Evolutionary conservation across 306 rosid genomes (phyloP).

Genomic region (Corylus avellana): DNA sequence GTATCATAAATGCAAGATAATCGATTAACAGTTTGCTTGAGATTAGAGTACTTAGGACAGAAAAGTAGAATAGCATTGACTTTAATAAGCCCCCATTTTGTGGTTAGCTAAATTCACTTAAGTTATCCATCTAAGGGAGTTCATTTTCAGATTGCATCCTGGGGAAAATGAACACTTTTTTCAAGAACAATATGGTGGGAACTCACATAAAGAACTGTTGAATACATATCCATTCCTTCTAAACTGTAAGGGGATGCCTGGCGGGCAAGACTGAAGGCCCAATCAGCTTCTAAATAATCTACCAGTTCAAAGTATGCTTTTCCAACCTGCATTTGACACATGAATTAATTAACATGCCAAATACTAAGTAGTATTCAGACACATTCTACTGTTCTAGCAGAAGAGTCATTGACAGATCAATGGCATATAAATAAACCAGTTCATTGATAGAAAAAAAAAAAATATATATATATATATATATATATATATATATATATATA

Average conservation of each 20-base stretch:
- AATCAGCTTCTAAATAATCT: slow-evolving; percentile 89
- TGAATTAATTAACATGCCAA: slow-evolving; percentile 11
- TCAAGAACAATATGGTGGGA: slow-evolving; percentile 16
- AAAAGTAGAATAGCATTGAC: not conserved
- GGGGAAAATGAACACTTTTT: not conserved
- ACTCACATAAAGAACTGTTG: slow-evolving; percentile 98
- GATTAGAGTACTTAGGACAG: not conserved
- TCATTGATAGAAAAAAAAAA: not conserved
- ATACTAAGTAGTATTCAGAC: slow-evolving; percentile 10
- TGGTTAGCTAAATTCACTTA: not conserved
- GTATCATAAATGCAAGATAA: not conserved
- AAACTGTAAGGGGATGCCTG: slow-evolving; percentile 76
- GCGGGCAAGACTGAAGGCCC: slow-evolving; percentile 82
- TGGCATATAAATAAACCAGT: not conserved
- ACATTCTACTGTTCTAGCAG: not conserved
- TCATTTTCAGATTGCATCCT: not conserved
- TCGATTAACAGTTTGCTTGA: not conserved
- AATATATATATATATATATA: no score
- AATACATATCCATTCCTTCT: slow-evolving; percentile 96
- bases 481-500: no score
- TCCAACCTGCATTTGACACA: slow-evolving; percentile 74
- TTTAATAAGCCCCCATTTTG: not conserved
- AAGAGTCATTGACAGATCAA: slow-evolving; percentile 15
- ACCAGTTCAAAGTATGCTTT: slow-evolving; percentile 87
- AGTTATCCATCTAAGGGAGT: slow-evolving; percentile 11